Base-by-base conservation (phyloP, 1,284 basidiomycete genomes). In the Puccinia horiana region DNA sequence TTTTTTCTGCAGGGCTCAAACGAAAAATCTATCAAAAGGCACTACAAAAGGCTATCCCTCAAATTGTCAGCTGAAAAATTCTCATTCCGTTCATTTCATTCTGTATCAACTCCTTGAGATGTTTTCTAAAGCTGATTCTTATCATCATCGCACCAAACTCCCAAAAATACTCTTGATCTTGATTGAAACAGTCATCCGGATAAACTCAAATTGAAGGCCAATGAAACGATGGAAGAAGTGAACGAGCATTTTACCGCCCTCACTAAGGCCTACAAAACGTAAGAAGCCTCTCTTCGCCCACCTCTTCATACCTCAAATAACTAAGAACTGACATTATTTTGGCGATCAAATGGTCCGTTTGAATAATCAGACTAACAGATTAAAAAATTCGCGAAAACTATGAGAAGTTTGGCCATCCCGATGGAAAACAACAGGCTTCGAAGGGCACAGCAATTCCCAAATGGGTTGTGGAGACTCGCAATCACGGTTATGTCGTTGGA, bases 221-320 rank as follows among this genome's bases (percentile, higher is more conserved):
- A 98, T 85, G 90, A 96, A 85, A 98, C 96, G 0, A 90, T 93
- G 81, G 96, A 98, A 85, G 90, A 92, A n/a, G 94, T 94, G 49
- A 93, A 94, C 85, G 90, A 92, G 75, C 91, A 92, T 84, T 99
- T 96, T 87, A 94, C 99, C 58, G 91, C 94, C 70, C 89, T 99
- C 65, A 99, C 97, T 32, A 99, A 99, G 88, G 97, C 97, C 0
- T 99, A 99, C 89, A 99, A 99, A 90, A 88, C 96, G 91, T 94
- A 84, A 83, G 91, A 88, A 4, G 18, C n/a, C 26, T 18, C 4
- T 26, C 29, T 83, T 74, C 20, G 20, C 47, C 18, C 5, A n/a
- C 26, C 14, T 32, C 12, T 83, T 56, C 20, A n/a, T 12, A 18
- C 67, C 32, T 37, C 79, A 20, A 20, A 9, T 26, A 12, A 26